A percentile compares a stretch with the other conserved stretches of the same genome.
These are phyloP conservation scores for Candida pini DNA, from an alignment of 805 yeast genomes.

Conservation along the genomic window DNA sequence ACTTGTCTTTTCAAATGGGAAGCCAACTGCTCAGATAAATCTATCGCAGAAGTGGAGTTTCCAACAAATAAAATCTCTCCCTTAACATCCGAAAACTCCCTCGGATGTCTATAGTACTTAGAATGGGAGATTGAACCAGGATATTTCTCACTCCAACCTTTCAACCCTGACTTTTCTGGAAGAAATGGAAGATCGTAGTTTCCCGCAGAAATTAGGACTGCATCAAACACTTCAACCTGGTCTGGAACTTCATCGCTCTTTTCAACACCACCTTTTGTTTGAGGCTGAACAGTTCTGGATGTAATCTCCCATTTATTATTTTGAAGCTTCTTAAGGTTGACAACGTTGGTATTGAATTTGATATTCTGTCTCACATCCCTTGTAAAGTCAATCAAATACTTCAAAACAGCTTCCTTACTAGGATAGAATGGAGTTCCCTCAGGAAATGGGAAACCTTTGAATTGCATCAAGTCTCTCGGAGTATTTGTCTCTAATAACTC, in stretches of 20 bases:
- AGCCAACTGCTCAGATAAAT: conserved; percentile 58
- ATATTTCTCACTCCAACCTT: conserved; percentile 35
- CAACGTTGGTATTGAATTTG: conserved; percentile 42
- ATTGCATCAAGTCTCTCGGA: conserved; percentile 62
- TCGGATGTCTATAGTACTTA: conserved; percentile 45
- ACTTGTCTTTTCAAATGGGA: conserved; percentile 35
- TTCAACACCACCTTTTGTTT: conserved; percentile 28
- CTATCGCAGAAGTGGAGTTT: conserved; percentile 69
- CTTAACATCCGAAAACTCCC: conserved; percentile 32
- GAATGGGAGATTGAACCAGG: conserved; percentile 54
- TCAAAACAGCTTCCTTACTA: conserved; percentile 47
- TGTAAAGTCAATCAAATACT: conserved; percentile 52
- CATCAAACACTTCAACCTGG: conserved; percentile 46
- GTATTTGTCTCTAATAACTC: conserved; percentile 66
- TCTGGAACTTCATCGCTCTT: conserved; percentile 14
- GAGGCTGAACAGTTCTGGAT: conserved; percentile 27
- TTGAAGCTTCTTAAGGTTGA: conserved; percentile 28
- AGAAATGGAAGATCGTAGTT: conserved; percentile 53
- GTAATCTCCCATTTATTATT: conserved; percentile 40
- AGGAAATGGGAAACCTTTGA: conserved; percentile 45
- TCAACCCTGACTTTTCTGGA: conserved; percentile 52
- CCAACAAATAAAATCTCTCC: conserved; percentile 62
- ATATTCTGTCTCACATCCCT: conserved; percentile 34
- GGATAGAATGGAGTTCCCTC: conserved; percentile 47
- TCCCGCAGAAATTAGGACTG: conserved; percentile 60